These are phyloP conservation scores for Agarophyton chilense DNA, from an alignment of 23 red algal genomes.

Conservation along the genomic window DNA sequence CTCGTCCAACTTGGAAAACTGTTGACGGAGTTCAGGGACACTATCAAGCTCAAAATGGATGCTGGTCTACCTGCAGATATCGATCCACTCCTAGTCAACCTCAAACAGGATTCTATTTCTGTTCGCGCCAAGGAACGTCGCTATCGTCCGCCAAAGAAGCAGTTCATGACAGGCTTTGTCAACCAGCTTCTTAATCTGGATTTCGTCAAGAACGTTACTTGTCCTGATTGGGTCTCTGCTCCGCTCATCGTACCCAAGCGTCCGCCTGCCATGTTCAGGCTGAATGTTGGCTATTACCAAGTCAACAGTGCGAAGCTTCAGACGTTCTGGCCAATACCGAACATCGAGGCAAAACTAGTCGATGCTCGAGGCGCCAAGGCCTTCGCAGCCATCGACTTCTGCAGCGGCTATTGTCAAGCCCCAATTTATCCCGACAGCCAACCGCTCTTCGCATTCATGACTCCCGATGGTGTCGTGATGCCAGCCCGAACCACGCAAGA, in stretches of 20 bases:
- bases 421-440: not conserved
- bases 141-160: constrained; percentile 7
- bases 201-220: constrained; percentile 20
- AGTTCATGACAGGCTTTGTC: constrained; percentile 19
- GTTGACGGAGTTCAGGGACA: not conserved
- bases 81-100: not conserved
- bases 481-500: not conserved
- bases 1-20: not conserved
- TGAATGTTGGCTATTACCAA: constrained; percentile 26
- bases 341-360: constrained; percentile 15
- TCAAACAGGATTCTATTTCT: constrained; percentile 19
- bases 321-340: constrained; percentile 39
- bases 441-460: not conserved
- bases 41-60: constrained; percentile 47
- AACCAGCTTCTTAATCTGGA: not conserved
- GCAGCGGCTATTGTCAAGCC: constrained; percentile 15
- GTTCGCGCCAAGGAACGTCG: constrained; percentile 9
- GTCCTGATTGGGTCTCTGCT: constrained; percentile 18
- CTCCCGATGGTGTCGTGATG: not conserved
- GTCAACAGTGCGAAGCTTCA: constrained; percentile 16
- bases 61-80: constrained; percentile 29
- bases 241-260: constrained; percentile 47
- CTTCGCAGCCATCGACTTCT: not conserved
- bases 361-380: not conserved
- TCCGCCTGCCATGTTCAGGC: not conserved